phyloP scores from a whole-genome alignment of 2,329 filamentous ascomycete species.

The Fusarium solani-melongenae region DNA sequence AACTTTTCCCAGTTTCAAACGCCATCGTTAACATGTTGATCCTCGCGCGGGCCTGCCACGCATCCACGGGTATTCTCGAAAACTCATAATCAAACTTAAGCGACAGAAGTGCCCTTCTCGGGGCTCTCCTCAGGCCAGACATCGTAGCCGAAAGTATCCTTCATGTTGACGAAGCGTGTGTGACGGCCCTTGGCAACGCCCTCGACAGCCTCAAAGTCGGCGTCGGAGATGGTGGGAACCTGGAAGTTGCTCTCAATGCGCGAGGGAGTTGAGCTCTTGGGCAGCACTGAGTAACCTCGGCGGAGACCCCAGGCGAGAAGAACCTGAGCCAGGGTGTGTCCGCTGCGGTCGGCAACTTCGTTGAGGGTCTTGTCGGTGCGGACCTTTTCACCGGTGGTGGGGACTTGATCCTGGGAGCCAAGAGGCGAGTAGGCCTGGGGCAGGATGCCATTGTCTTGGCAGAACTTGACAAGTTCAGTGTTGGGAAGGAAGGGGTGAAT shows the following conservation, averaged over 20 bases:
- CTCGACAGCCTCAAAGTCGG: conserved; percentile 64
- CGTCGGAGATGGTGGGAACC: conserved; percentile 51
- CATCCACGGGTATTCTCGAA: conserved; percentile 21
- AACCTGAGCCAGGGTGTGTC: conserved; percentile 63
- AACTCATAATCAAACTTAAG: conserved; percentile 22
- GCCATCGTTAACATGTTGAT: conserved; percentile 14
- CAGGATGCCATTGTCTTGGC: conserved; percentile 62
- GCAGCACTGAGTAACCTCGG: conserved; percentile 74
- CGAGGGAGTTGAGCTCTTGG: conserved; percentile 75
- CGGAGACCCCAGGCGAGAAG: conserved; percentile 70
- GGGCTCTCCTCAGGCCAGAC: conserved; percentile 70
- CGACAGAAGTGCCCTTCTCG: conserved; percentile 29
- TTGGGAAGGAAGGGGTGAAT: conserved; percentile 54
- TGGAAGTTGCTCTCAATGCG: conserved; percentile 61
- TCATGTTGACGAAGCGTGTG: conserved; percentile 83
- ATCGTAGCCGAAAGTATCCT: conserved; percentile 81
- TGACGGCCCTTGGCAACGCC: conserved; percentile 65
- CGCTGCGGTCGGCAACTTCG: conserved; percentile 62
- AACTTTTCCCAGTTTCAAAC: conserved; percentile 22
- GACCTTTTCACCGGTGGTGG: conserved; percentile 42
- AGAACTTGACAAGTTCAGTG: conserved; percentile 63
- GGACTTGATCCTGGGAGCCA: conserved; percentile 61
- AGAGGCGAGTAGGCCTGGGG: conserved; percentile 70
- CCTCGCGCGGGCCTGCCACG: conserved; percentile 14
- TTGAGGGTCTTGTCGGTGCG: conserved; percentile 55